Base-by-base conservation (phyloP, 129 eudicot genomes). In the Pittosporum tobira region DNA sequence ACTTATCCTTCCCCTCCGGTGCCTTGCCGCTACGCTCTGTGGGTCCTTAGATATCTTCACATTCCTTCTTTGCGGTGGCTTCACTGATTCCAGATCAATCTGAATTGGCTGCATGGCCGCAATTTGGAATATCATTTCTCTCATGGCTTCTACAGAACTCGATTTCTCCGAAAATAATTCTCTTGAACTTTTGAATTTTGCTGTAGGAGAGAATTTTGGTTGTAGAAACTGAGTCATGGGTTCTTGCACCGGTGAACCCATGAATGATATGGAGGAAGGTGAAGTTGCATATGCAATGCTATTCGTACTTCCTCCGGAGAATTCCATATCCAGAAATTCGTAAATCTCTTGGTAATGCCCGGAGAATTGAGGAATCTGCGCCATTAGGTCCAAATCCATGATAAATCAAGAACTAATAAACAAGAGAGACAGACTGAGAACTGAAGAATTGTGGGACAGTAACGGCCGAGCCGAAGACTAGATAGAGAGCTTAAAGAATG, bases 41-140 rank as follows among this genome's bases (percentile, higher is more conserved):
- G 95, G 97, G 31, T 88, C 96, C 52, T 80, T 81, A 0, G 96
- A 88, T 66, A 88, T 88, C 77, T 73, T 88, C 69, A 88, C 96
- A 31, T 88, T 88, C 70, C 91, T 48, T 24, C 97, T 55, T 51
- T 82, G 83, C 0, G 95, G 95, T 6, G 95, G 93, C 59, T 82
- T 89, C 13, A 88, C 93, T 3, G 97, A 72, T 53, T 89, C 95
- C 0, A 94, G 96, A 53, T 85, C 95, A 46, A 89, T 85, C 70
- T 89, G 79, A 45, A 89, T 82, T 6, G 97, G 97, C 65, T 89
- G 95, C 97, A 89, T 89, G 8, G 93, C 91, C 0, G 95, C 97
- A 1, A 85, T 85, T 0, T 84, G 76, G 53, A 89, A 85, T 37
- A 89, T 89, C 97, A 89, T 85, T 66, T 85, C 95, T 28, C 93